A percentile compares a stretch with the other conserved stretches of the same genome.
phyloP scores from a whole-genome alignment of 768 basidiomycete genomes.

The Psilocybe azurescens region DNA sequence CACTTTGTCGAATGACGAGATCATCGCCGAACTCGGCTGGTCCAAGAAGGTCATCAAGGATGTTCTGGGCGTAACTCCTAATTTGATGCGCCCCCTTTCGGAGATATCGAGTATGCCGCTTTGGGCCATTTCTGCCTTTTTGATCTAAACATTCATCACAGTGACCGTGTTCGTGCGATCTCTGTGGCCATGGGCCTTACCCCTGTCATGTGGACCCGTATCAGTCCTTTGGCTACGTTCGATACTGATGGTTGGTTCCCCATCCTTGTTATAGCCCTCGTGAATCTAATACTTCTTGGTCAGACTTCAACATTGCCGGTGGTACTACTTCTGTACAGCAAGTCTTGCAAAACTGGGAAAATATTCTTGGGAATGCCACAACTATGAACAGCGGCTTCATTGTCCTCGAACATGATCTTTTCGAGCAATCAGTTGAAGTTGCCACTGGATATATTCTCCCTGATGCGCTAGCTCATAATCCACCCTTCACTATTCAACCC shows the following conservation, averaged over 20 bases:
- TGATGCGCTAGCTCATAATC: constrained; percentile 70
- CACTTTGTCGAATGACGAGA: constrained; percentile 75
- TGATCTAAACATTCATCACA: constrained; percentile 30
- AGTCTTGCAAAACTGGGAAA: constrained; percentile 74
- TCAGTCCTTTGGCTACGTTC: constrained; percentile 63
- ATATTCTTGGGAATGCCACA: constrained; percentile 68
- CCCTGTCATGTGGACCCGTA: constrained; percentile 86
- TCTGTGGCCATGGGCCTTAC: constrained; percentile 81
- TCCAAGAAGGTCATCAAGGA: constrained; percentile 85
- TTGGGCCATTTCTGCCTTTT: neutral
- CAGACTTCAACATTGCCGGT: constrained; percentile 83
- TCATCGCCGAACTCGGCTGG: constrained; percentile 92
- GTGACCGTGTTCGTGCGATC: constrained; percentile 88
- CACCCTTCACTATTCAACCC: constrained; percentile 70
- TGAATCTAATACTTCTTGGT: too few relatives aligned
- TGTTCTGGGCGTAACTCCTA: constrained; percentile 77
- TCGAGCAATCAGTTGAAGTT: constrained; percentile 83
- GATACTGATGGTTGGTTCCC: constrained; percentile 63
- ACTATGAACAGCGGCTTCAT: constrained; percentile 79
- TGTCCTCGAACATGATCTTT: constrained; percentile 86
- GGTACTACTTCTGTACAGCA: constrained; percentile 61
- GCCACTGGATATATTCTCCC: constrained; percentile 89
- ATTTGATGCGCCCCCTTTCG: constrained; percentile 85
- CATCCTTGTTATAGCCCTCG: constrained; percentile 12
- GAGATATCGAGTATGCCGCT: constrained; percentile 70